A percentile compares a stretch with the other conserved stretches of the same genome.
Evolutionary conservation across 305 asterid species (phyloP).

Genomic region (Fraxinus albicans): DNA sequence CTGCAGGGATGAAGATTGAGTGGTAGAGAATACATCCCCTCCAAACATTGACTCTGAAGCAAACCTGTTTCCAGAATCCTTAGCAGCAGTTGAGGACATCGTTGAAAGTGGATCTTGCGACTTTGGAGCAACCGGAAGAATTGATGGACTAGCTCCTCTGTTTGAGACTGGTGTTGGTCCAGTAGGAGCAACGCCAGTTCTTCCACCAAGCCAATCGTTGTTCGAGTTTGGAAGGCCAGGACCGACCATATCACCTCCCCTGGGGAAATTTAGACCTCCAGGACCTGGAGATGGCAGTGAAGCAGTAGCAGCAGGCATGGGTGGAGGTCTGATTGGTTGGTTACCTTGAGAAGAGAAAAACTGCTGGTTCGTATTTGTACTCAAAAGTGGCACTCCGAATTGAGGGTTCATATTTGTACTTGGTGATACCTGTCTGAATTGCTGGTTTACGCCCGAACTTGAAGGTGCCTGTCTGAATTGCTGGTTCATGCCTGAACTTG

Average conservation of each 20-base stretch:
- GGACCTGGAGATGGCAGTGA: slow-evolving; percentile 52
- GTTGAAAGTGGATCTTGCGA: slow-evolving; percentile 47
- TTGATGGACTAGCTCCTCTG: slow-evolving; percentile 51
- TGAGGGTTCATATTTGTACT: slow-evolving; percentile 39
- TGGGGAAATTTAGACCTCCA: slow-evolving; percentile 40
- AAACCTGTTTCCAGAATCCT: slow-evolving; percentile 53
- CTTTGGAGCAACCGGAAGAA: slow-evolving; percentile 39
- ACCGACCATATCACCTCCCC: slow-evolving; percentile 38
- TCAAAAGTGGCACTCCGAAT: slow-evolving; percentile 41
- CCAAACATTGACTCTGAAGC: slow-evolving; percentile 46
- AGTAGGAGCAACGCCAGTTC: slow-evolving; percentile 40
- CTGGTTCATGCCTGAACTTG: slow-evolving; percentile 36
- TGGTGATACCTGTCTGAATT: slow-evolving; percentile 28
- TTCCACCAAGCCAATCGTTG: slow-evolving; percentile 51
- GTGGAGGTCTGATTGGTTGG: slow-evolving; percentile 49
- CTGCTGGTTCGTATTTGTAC: slow-evolving; percentile 53
- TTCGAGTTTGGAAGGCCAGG: slow-evolving; percentile 48
- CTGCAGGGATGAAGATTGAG: slow-evolving; percentile 47
- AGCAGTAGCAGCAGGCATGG: slow-evolving; percentile 42
- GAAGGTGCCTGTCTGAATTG: slow-evolving; percentile 45
- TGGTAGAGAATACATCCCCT: slow-evolving; percentile 61
- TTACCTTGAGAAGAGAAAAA: slow-evolving; percentile 54
- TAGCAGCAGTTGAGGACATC: slow-evolving; percentile 35
- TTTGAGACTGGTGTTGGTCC: slow-evolving; percentile 46
- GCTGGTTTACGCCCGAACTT: slow-evolving; percentile 48